These are phyloP conservation scores for Aphanomyces euteiches DNA, from an alignment of 352 stramenopile genomes.

Conservation along the genomic window DNA sequence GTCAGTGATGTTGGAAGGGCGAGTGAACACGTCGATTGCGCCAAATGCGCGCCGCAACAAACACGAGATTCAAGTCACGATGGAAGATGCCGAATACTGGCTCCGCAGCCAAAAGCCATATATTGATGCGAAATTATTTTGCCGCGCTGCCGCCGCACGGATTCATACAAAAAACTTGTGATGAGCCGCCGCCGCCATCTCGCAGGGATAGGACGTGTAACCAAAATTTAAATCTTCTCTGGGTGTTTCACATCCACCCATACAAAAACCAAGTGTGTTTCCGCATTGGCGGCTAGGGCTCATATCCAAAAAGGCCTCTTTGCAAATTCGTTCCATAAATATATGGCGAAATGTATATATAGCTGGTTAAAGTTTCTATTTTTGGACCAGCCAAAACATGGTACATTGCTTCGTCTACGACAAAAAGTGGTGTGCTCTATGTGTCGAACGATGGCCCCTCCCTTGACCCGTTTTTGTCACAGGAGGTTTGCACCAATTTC, in stretches of 20 bases:
- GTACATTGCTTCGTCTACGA: not conserved
- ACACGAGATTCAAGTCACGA: constrained; percentile 70
- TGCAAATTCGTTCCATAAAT: constrained; percentile 12
- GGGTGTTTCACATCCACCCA: constrained; percentile 17
- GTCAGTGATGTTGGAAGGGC: constrained; percentile 63
- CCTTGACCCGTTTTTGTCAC: constrained; percentile 6
- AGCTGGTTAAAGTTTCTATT: constrained; percentile 12
- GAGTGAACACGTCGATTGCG: constrained; percentile 78
- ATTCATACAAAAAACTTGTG: constrained; percentile 63
- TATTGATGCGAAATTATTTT: constrained; percentile 77
- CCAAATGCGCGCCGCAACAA: constrained; percentile 39
- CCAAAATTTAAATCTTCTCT: constrained; percentile 15
- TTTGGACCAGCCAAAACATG: not conserved
- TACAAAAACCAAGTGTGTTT: constrained; percentile 14
- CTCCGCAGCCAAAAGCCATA: constrained; percentile 82
- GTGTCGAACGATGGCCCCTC: not conserved
- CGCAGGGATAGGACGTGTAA: not conserved
- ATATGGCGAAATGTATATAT: constrained; percentile 24
- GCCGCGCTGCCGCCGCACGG: constrained; percentile 68
- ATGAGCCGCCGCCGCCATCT: not conserved
- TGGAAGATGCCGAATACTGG: constrained; percentile 80
- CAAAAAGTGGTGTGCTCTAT: constrained; percentile 14
- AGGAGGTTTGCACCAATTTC: constrained; percentile 8
- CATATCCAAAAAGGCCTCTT: not conserved
- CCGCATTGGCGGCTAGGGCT: constrained; percentile 7